phyloP scores from a whole-genome alignment of 2,329 filamentous ascomycete species.

The Dactylellina drechsleri region DNA sequence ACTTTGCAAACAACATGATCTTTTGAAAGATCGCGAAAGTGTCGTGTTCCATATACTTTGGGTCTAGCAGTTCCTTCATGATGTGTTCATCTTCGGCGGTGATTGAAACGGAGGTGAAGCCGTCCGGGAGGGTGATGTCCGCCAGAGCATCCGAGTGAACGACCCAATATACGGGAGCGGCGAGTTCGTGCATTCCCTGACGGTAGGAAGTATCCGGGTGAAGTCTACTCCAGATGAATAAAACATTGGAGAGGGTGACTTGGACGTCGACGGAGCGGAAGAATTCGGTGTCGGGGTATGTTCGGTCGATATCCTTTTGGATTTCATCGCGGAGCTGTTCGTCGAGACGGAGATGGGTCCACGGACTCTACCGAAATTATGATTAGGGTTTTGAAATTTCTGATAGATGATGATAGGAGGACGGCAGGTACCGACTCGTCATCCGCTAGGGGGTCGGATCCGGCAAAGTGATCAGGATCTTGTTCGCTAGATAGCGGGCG shows the following conservation, averaged over 20 bases:
- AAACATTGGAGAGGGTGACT: slow-evolving; percentile 81
- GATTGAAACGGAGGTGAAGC: slow-evolving; percentile 29
- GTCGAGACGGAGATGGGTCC: slow-evolving; percentile 86
- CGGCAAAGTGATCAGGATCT: slow-evolving; percentile 51
- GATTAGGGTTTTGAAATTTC: neutral
- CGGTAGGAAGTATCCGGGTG: slow-evolving; percentile 88
- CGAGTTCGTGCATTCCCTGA: slow-evolving; percentile 98
- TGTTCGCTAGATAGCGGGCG: slow-evolving; percentile 44
- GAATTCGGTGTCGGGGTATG: slow-evolving; percentile 87
- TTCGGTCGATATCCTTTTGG: slow-evolving; percentile 89
- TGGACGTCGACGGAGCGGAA: slow-evolving; percentile 85
- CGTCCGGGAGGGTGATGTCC: slow-evolving; percentile 60
- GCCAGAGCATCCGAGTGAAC: slow-evolving; percentile 80
- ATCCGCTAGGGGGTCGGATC: slow-evolving; percentile 81
- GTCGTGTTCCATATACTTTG: slow-evolving; percentile 84
- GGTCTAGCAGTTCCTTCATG: slow-evolving; percentile 76
- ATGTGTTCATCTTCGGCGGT: slow-evolving; percentile 64
- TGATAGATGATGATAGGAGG: neutral
- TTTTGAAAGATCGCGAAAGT: slow-evolving; percentile 84
- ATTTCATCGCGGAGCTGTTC: slow-evolving; percentile 88
- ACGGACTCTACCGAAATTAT: slow-evolving; percentile 67
- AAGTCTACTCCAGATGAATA: slow-evolving; percentile 95
- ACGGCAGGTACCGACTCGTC: slow-evolving; percentile 71
- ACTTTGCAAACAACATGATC: slow-evolving; percentile 86
- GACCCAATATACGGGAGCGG: slow-evolving; percentile 88